These are phyloP conservation scores for Dendrobium nobile DNA, from an alignment of 106 monocot genomes.

Conservation along the genomic window DNA sequence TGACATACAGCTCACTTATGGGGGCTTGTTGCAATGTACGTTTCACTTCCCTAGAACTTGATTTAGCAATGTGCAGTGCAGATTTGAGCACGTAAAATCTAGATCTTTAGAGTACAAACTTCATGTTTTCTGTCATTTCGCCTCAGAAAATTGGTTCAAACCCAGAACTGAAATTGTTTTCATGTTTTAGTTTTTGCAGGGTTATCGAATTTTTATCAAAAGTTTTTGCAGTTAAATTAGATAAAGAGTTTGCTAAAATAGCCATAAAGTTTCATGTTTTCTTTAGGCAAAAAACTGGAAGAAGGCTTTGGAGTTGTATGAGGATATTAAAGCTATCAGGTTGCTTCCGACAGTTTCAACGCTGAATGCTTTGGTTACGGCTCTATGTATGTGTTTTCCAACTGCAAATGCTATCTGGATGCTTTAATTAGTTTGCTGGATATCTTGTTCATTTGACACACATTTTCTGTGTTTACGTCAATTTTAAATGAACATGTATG, in stretches of 20 bases:
- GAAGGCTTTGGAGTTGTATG: constrained; percentile 81
- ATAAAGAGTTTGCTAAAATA: constrained; percentile 3
- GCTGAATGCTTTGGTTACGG: constrained; percentile 80
- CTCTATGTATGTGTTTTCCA: constrained; percentile 53
- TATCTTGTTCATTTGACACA: neutral
- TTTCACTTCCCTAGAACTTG: neutral
- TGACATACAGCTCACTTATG: constrained; percentile 90
- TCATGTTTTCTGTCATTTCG: neutral
- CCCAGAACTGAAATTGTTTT: neutral
- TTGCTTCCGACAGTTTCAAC: constrained; percentile 81
- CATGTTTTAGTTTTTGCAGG: neutral
- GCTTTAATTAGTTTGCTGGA: neutral
- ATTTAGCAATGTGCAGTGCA: neutral
- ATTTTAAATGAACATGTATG: neutral
- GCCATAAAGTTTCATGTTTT: neutral
- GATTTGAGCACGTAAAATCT: neutral
- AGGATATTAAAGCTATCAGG: constrained; percentile 65
- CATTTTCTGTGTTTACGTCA: neutral
- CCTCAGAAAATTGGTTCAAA: neutral
- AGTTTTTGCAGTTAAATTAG: neutral
- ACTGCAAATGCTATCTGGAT: constrained; percentile 1
- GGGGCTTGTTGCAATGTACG: constrained; percentile 95
- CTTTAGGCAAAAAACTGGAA: constrained; percentile 88
- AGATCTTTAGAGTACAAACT: neutral
- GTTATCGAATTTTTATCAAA: constrained; percentile 8